These are phyloP conservation scores for Jasminum sambac DNA, from an alignment of 257 asterid species.

Conservation along the genomic window DNA sequence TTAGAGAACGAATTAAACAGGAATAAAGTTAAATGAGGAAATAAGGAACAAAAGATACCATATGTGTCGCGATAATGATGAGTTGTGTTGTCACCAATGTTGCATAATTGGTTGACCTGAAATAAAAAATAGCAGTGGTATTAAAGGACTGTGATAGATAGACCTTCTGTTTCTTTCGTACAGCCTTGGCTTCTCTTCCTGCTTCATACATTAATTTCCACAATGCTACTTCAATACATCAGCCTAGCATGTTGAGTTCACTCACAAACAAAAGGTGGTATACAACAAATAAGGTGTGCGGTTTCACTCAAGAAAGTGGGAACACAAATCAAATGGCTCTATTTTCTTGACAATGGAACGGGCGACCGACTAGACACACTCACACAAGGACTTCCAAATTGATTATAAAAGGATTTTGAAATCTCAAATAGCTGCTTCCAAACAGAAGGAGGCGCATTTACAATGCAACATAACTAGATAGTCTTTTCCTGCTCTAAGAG, in stretches of 20 bases:
- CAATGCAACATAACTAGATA: background rate
- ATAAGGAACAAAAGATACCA: conserved; percentile 50
- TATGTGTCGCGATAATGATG: conserved; percentile 77
- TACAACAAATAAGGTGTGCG: conserved; percentile 13
- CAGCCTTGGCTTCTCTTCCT: background rate
- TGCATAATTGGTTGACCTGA: conserved; percentile 94
- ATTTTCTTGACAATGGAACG: conserved; percentile 5
- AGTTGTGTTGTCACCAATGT: conserved; percentile 85
- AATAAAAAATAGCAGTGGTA: conserved; percentile 32
- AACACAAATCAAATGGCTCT: background rate
- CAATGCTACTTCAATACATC: background rate
- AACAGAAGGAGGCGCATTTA: background rate
- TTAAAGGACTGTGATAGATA: conserved; percentile 13
- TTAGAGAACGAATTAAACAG: conserved; percentile 22
- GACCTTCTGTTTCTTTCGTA: conserved; percentile 1
- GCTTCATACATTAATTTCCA: background rate
- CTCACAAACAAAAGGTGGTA: background rate
- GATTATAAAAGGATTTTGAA: conserved; percentile 3
- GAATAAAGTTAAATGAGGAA: conserved; percentile 16
- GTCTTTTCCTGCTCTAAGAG: background rate
- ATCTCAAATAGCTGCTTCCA: background rate
- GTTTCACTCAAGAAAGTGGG: conserved; percentile 9
- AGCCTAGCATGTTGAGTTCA: too few species aligned
- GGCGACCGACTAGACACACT: background rate
- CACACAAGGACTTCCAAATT: conserved; percentile 9